Base-by-base conservation (phyloP, 2,329 filamentous ascomycete species). In the Sodiomyces alkalinus region DNA sequence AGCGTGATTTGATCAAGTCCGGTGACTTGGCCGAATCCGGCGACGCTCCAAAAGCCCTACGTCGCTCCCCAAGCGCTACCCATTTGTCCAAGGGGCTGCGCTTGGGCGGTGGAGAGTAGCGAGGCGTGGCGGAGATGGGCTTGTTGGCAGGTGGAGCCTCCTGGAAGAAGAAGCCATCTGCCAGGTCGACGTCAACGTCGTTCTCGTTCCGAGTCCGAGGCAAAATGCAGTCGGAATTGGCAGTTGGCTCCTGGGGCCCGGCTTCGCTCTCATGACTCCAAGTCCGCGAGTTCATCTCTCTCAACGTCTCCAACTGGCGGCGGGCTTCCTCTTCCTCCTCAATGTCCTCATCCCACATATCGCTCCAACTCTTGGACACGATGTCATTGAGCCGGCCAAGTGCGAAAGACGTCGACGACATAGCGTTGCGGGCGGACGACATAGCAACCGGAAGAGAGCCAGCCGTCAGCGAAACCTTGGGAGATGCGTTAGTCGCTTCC, bases 361-460 rank as follows among this genome's bases (percentile, higher is more conserved):
- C 90, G 46, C 86, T 93, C 90, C 90, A 98, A 62, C 90, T 96
- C 76, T 96, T 96, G 32, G 90, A 93, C 26, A 92, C 81, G 26
- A 68, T 62, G 25, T 87, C 79, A 37, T 73, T 69, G 48, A 79
- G 74, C 45, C 74, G 74, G 28, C 80, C 81, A 48, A 92, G 87
- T 28, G 87, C 71, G 46, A 78, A 70, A 4, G 80, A 74, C 64
- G 87, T 76, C 35, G 80, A 75, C 30, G 70, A 62, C 41, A 76
- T 60, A 22, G 69, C 67, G 37, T 72, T 64, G 40, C 70, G 70
- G 1, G 82, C 78, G 47, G 90, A 74, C 10, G 79, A 80, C 54
- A 86, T 81, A 37, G 68, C 74, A 47, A 90, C 87, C 5, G 80
- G 76, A 16, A 90, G 63, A 2, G 83, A 81, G 21, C 69, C 74